Percentiles rank a stretch among this genome's conserved stretches.
These are phyloP conservation scores for Dothidotthia symphoricarpi DNA, from an alignment of 2,329 filamentous ascomycete species.

Conservation along the genomic window DNA sequence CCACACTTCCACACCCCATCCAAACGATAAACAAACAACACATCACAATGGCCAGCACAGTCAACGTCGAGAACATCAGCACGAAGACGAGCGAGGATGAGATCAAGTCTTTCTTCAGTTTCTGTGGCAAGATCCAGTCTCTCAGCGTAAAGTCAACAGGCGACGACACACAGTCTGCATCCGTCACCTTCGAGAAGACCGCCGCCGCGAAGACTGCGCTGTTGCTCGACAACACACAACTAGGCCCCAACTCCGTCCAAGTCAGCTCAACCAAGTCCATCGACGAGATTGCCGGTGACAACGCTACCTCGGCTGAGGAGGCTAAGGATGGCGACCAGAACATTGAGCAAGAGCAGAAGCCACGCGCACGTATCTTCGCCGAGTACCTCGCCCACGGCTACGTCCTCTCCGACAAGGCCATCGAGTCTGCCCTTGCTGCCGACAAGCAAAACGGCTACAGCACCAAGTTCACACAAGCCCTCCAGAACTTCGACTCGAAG, in stretches of 20 bases:
- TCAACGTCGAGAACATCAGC: slow-evolving; percentile 88
- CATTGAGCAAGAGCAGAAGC: slow-evolving; percentile 95
- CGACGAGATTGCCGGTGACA: slow-evolving; percentile 61
- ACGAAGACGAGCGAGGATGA: slow-evolving; percentile 81
- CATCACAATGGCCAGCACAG: slow-evolving; percentile 59
- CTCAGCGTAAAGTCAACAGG: slow-evolving; percentile 68
- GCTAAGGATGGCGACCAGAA: slow-evolving; percentile 59
- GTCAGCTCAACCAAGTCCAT: slow-evolving; percentile 71
- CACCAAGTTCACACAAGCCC: slow-evolving; percentile 71
- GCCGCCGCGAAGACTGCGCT: slow-evolving; percentile 96
- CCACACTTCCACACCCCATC: background rate
- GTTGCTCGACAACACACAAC: slow-evolving; percentile 93
- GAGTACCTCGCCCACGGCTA: slow-evolving; percentile 98
- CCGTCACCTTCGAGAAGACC: slow-evolving; percentile 95
- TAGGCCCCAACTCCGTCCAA: slow-evolving; percentile 72
- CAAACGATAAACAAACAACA: background rate
- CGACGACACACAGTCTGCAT: slow-evolving; percentile 73
- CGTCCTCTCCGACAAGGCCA: slow-evolving; percentile 71
- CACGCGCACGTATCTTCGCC: slow-evolving; percentile 85
- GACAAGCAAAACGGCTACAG: slow-evolving; percentile 89
- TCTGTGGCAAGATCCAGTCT: slow-evolving; percentile 85
- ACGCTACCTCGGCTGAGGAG: slow-evolving; percentile 55
- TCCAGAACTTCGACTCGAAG: slow-evolving; percentile 76
- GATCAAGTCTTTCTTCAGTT: slow-evolving; percentile 95
- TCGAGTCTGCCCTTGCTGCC: slow-evolving; percentile 80